Percentiles rank a stretch among this genome's conserved stretches.
Conservation (phyloP, 352 stramenopile genomes). For the Globisporangium recalcitrans region DNA sequence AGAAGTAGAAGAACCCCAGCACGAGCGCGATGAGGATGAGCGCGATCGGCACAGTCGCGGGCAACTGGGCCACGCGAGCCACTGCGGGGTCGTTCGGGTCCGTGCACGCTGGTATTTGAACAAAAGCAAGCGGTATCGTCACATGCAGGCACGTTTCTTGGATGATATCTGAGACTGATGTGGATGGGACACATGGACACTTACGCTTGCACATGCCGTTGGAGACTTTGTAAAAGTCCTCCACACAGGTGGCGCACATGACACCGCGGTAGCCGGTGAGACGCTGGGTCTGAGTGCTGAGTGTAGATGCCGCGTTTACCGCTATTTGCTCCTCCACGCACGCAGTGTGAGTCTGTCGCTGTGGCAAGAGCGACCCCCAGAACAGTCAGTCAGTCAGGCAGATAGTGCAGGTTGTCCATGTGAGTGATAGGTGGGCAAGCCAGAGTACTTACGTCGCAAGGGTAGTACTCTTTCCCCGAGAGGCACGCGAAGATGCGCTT, state of each 20-base stretch:
- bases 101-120: constrained; percentile 33
- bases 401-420: too few species aligned
- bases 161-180: background rate
- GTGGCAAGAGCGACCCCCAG: background rate
- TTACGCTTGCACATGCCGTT: constrained; percentile 54
- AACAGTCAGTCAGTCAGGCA: background rate
- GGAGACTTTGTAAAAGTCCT: constrained; percentile 51
- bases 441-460: constrained; percentile 52
- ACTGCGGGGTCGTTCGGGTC: constrained; percentile 36
- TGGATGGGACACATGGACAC: constrained; percentile 7
- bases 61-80: constrained; percentile 26
- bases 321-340: constrained; percentile 20
- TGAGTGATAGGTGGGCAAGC: background rate
- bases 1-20: constrained; percentile 44
- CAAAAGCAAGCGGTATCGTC: too few species aligned
- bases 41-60: constrained; percentile 39
- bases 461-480: constrained; percentile 52
- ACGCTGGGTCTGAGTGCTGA: constrained; percentile 31
- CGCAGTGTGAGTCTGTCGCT: constrained; percentile 23
- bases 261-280: constrained; percentile 41
- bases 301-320: constrained; percentile 5
- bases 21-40: constrained; percentile 27
- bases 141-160: too few species aligned
- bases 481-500: constrained; percentile 59
- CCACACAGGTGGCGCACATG: constrained; percentile 41